phyloP scores from a whole-genome alignment of 2,329 filamentous ascomycete genomes.

The Thyridium curvatum region DNA sequence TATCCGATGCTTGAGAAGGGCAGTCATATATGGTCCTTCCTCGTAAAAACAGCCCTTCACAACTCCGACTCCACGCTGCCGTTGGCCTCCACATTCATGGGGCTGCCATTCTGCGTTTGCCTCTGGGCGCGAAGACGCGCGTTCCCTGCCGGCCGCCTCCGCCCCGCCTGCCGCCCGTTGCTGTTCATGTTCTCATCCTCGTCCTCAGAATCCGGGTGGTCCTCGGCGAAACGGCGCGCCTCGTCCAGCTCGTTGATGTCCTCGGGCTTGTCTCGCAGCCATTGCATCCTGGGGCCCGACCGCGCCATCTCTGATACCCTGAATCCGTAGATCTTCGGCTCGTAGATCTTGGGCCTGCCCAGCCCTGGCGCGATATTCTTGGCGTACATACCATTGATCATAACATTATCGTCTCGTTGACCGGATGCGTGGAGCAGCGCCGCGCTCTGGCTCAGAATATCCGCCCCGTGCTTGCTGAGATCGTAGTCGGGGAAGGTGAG shows the following conservation, averaged over 20 bases:
- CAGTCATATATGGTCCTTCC: too few relatives aligned
- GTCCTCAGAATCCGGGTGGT: constrained; percentile 49
- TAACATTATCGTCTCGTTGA: constrained; percentile 11
- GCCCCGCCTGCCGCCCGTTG: constrained; percentile 31
- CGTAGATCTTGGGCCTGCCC: constrained; percentile 78
- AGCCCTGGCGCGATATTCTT: constrained; percentile 86
- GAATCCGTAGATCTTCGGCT: constrained; percentile 95
- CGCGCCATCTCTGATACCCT: constrained; percentile 84
- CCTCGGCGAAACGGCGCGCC: constrained; percentile 45
- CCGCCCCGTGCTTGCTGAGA: constrained; percentile 64
- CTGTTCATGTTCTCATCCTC: constrained; percentile 45
- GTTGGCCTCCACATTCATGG: constrained; percentile 50
- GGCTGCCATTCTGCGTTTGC: constrained; percentile 47
- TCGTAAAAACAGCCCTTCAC: too few relatives aligned
- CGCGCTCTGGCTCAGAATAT: constrained; percentile 41
- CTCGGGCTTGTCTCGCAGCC: constrained; percentile 78
- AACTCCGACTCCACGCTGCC: constrained; percentile 53
- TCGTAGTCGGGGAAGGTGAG: constrained; percentile 98
- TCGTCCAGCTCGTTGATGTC: constrained; percentile 84
- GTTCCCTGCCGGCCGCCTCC: constrained; percentile 36
- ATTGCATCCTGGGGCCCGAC: constrained; percentile 92
- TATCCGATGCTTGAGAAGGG: too few relatives aligned
- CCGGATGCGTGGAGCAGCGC: too few relatives aligned
- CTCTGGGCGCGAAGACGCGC: constrained; percentile 28
- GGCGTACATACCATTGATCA: constrained; percentile 81